Evolutionary conservation across 768 basidiomycete species (phyloP), one percentile per base, ranked within the genome.

Genomic region (Fibroporia radiculosa): DNA sequence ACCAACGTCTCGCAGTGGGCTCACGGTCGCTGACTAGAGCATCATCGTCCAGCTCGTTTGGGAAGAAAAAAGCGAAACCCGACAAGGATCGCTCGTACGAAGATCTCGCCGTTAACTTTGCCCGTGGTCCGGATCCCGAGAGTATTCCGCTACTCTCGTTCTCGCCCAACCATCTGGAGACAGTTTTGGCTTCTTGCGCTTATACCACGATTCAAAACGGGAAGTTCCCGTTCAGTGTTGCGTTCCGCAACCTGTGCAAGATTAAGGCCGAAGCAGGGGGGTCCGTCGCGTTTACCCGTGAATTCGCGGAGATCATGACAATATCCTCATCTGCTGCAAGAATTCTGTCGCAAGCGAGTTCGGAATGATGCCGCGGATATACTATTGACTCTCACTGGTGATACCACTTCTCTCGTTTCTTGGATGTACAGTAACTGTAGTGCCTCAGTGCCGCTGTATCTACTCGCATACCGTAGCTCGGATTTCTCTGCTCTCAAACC

Each of bases 151-250:
- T 31, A 3, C 19, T 31, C 7, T 14, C 26, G 33, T 18, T 7
- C 18, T 1, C 19, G 3, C 42, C 49, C 10, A 26, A 32, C 8
- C 18, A 24, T 5, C 27, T 45, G 19, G 49, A 37, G 14, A 37
- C 13, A 18, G 31, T 55, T 34, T 43, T 48, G 44, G 57, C 81
- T 0, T 82, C 82, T 0, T 77, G 66, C 31, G 81, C 83, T 0
- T 75, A 75, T 43, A 26, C 4, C 0, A n/a, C n/a, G n/a, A n/a
- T n/a, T n/a, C 42, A 51, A n/a, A 49, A 49, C 1, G 24, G 50
- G 6, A 44, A 7, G 0, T 81, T 84, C 43, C 80, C 62, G 0
- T 80, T 80, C 53, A 50, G 52, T 0, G 70, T 83, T 25, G 80
- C 82, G 0, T 82, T 77, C 50, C 53, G 49, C 13, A 65, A 66